Percentiles rank a stretch among this genome's conserved stretches.
Conservation (phyloP, 805 yeast species). For the Blastobotrys americana region DNA sequence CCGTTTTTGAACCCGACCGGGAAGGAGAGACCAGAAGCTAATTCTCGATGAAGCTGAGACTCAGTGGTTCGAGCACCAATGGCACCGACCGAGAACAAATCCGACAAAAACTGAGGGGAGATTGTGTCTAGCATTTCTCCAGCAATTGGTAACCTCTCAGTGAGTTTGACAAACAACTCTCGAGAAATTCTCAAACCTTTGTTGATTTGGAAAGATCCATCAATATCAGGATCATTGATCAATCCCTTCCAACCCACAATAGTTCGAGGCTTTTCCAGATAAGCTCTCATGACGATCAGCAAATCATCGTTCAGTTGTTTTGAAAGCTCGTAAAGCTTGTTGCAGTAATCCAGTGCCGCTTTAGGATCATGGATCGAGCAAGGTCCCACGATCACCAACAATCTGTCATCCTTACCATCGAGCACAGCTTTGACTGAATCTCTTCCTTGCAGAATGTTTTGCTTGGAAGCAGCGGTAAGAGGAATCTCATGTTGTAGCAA, state of each 20-base stretch:
- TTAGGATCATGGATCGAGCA: conserved; percentile 93
- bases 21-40: conserved; percentile 94
- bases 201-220: conserved; percentile 86
- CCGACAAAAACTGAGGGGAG: conserved; percentile 91
- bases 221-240: conserved; percentile 94
- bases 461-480: conserved; percentile 50
- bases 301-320: conserved; percentile 66
- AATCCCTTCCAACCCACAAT: conserved; percentile 99
- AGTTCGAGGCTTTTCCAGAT: conserved; percentile 95
- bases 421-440: conserved; percentile 64
- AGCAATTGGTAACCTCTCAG: conserved; percentile 83
- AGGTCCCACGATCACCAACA: conserved; percentile 89
- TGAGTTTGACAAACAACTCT: conserved; percentile 75
- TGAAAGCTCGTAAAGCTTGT: conserved; percentile 49
- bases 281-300: conserved; percentile 91
- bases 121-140: conserved; percentile 97
- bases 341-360: conserved; percentile 87
- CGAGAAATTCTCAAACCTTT: conserved; percentile 88
- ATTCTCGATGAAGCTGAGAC: conserved; percentile 93
- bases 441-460: conserved; percentile 68
- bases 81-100: conserved; percentile 92
- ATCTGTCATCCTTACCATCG: conserved; percentile 77
- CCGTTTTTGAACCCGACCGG: conserved; percentile 98
- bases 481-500: conserved; percentile 81
- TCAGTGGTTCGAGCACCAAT: conserved; percentile 99